Evolutionary conservation across 2,329 filamentous ascomycete species (phyloP).

Genomic region (Cercospora sp.): DNA sequence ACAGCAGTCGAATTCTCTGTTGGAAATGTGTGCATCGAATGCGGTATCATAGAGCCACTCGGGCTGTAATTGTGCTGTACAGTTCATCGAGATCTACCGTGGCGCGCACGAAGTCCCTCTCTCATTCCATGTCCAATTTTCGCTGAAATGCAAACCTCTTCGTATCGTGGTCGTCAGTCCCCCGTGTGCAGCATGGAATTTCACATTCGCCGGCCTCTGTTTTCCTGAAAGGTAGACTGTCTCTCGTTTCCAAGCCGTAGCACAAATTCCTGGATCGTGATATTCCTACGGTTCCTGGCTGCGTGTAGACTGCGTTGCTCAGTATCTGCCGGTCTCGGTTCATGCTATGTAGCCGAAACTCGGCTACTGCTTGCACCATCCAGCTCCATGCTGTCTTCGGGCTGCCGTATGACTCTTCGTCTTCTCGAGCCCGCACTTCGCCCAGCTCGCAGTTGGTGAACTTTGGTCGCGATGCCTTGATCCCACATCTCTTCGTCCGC

Average conservation of each 20-base stretch:
- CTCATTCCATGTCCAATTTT: not conserved
- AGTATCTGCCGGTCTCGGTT: not conserved
- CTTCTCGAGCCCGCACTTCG: not conserved
- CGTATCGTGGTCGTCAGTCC: not conserved
- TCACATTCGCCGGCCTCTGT: not conserved
- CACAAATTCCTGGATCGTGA: not conserved
- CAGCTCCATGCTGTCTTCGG: conserved; percentile 18
- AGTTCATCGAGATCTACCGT: not conserved
- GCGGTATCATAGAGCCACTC: not conserved
- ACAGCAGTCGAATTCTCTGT: not conserved
- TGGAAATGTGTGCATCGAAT: not conserved
- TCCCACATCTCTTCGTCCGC: conserved; percentile 43
- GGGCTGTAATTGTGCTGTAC: not conserved
- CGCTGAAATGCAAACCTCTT: not conserved
- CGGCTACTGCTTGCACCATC: conserved; percentile 9
- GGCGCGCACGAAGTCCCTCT: not conserved
- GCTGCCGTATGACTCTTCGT: conserved; percentile 4
- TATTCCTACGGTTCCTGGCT: not conserved
- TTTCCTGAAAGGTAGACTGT: not conserved
- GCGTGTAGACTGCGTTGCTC: not conserved
- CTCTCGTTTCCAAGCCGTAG: not conserved
- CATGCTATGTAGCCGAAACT: conserved; percentile 2
- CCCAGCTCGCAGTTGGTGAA: conserved; percentile 22
- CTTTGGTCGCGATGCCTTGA: conserved; percentile 23
- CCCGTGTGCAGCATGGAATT: not conserved